Evolutionary conservation across 768 basidiomycete species (phyloP).

Genomic region (Rhodocollybia butyracea): DNA sequence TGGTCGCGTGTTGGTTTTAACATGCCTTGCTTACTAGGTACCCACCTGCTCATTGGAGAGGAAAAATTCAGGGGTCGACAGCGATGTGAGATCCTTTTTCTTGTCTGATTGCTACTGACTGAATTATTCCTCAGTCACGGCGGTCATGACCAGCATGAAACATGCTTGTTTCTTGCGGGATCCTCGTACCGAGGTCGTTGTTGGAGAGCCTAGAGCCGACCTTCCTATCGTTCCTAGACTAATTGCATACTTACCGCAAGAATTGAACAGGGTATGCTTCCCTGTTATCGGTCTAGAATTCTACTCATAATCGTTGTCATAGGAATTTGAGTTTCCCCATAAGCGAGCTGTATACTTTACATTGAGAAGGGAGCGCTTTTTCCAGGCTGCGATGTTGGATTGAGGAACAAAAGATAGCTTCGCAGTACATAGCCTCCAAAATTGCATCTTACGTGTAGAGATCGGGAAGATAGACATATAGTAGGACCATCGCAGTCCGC

Average conservation of each 20-base stretch:
- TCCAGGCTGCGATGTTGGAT: constrained; percentile 12
- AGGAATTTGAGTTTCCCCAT: constrained; percentile 12
- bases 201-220: constrained; percentile 38
- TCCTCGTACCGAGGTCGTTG: constrained; percentile 34
- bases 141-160: constrained; percentile 32
- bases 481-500: no score
- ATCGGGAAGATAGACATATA: no score
- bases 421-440: no score
- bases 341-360: constrained; percentile 9
- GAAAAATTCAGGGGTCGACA: constrained; percentile 40
- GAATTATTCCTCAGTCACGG: constrained; percentile 17
- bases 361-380: constrained; percentile 9
- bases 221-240: constrained; percentile 10
- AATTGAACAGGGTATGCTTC: constrained; percentile 10
- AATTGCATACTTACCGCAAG: constrained; percentile 11
- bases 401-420: no score
- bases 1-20: constrained; percentile 13
- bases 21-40: constrained; percentile 25
- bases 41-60: constrained; percentile 47
- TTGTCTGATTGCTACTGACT: background rate
- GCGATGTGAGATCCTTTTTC: constrained; percentile 28
- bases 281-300: no score
- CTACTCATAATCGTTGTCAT: background rate
- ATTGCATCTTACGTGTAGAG: no score
- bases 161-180: constrained; percentile 45